Evolutionary conservation across 1,284 basidiomycete genomes (phyloP), one percentile per base, ranked within the genome.

Genomic region (Trichosporon coremiiforme): DNA sequence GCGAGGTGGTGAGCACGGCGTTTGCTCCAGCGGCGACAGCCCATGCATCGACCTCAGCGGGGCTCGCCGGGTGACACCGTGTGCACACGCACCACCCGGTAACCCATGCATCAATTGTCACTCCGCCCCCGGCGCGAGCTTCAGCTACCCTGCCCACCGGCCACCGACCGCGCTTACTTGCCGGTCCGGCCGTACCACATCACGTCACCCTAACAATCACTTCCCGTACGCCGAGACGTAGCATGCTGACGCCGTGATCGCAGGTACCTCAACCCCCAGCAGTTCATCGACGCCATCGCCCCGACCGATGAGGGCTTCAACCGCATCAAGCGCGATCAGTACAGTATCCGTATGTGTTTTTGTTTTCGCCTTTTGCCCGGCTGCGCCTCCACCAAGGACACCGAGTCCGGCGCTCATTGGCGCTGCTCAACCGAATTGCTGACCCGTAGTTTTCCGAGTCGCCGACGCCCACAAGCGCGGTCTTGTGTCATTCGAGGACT

Each of bases 271-370:
- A 91, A 91, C 82, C 85, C 87, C 45, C 89, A 93, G 53, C 90
- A 90, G 78, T 98, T 98, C 82, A 90, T 97, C 79, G 92, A 93
- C 81, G 94, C 95, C 67, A 95, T 97, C 81, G 93, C 91, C 45
- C 93, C 94, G 2, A 87, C 88, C 69, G 89, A 88, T 64, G 93
- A 95, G 70, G 80, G 81, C 85, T 87, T 94, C 77, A 87, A 89
- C 72, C 92, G 91, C 83, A 93, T 96, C 77, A 90, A 89, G 50
- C 89, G 91, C 50, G 88, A 90, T n/a, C 94, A 96, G 80, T 97
- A 94, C 79, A 89, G 88, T 41, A 89, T 93, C 73, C 86, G 82
- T 83, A 66, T 66, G 82, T 78, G 10, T 20, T 55, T 31, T 41
- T 41, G 38, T 45, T 45, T 45, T 45, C 15, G 41, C 12, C 41